A percentile compares a stretch with the other conserved stretches of the same genome.
These are phyloP conservation scores for Eucalyptus pauciflora DNA, from an alignment of 345 rosid species.

Conservation along the genomic window DNA sequence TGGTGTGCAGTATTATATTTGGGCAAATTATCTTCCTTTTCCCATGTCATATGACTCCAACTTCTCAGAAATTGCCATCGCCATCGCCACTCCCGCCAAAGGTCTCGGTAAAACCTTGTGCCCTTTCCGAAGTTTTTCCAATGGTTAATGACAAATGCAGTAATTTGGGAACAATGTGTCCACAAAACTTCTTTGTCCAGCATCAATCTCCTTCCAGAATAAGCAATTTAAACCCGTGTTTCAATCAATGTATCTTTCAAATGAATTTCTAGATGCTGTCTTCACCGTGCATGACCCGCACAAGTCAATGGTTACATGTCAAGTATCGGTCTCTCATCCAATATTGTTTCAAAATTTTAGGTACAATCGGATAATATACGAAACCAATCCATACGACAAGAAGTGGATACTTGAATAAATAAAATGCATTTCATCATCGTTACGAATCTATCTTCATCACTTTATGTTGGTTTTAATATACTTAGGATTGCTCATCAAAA, in stretches of 20 bases:
- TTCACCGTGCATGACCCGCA: accelerated
- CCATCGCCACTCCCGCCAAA: not conserved
- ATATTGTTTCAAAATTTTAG: accelerated
- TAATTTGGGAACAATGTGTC: not conserved
- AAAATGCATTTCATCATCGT: accelerated
- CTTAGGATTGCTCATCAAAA: not conserved
- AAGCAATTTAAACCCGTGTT: accelerated
- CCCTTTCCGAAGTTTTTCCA: accelerated
- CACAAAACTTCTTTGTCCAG: accelerated
- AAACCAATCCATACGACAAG: accelerated
- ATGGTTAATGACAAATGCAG: accelerated
- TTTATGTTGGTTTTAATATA: not conserved
- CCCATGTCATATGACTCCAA: accelerated
- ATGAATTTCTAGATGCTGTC: accelerated
- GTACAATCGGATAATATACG: accelerated
- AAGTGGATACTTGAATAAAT: no score
- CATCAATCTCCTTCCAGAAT: not conserved
- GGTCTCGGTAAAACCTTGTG: no score
- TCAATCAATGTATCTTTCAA: not conserved
- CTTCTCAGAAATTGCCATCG: not conserved
- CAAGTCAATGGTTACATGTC: accelerated
- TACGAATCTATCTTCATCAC: not conserved
- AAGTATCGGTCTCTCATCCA: accelerated
- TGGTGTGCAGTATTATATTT: no score
- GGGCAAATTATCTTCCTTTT: not conserved